Base-by-base conservation (phyloP, 148 eudicot genomes). In the Rhododendron griersonianum region DNA sequence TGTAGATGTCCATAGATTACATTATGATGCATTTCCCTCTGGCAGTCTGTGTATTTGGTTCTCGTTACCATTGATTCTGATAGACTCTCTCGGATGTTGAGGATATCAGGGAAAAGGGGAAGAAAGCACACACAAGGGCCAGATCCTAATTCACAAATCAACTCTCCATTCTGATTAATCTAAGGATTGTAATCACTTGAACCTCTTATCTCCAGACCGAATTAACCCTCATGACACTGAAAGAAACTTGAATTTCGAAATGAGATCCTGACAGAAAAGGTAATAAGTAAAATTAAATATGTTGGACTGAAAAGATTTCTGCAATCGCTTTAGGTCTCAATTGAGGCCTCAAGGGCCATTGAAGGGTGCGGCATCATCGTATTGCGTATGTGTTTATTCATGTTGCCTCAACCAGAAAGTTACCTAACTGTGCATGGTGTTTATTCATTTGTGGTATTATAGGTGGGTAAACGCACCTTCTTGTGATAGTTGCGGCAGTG, bases 401-500 rank as follows among this genome's bases (percentile, higher is more conserved):
- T 41, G 30, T 3, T 19, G n/a, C 6, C 41, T 48, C 4, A 55
- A 35, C 16, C 84, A 14, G 48, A 85, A 85, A 50, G 35, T 47
- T 78, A n/a, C 21, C 44, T 63, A 79, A 80, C 35, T 47, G 30
- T 85, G 71, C 28, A 44, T 81, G 45, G 78, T 69, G 61, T 39
- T 83, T 59, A 37, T 48, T 45, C 53, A 78, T 83, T 65, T 83
- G 63, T 63, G 41, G 23, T 87, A 61, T 69, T 91, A 80, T 84
- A 97, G 99, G 87, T 97, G 99, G 99, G 98, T 97, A 35, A 50
- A 91, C 88, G 89, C 98, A 78, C 99, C 98, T 87, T 90, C 98
- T 88, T 97, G 99, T 89, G 94, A 93, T 77, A 86, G 89, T 86
- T 97, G 99, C 86, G 95, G 93, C 83, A 85, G 88, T 87, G 94